phyloP scores from a whole-genome alignment of 2,329 filamentous ascomycete species.

The Byssochlamys sp. region DNA sequence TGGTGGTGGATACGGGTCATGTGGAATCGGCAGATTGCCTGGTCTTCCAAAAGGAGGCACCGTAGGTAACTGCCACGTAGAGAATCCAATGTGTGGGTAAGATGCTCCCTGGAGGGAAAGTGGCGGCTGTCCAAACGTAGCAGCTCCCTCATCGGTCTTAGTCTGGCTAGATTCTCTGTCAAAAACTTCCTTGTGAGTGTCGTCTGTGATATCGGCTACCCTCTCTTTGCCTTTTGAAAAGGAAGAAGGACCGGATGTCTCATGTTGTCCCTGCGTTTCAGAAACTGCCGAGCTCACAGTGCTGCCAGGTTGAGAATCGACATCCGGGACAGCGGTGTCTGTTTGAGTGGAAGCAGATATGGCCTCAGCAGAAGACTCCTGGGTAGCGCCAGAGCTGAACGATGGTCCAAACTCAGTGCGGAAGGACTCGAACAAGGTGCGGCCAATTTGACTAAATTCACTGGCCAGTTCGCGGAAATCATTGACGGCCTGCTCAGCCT shows the following conservation, averaged over 20 bases:
- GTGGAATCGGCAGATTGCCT: not conserved
- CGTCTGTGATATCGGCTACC: not conserved
- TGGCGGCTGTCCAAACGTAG: not conserved
- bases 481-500: conserved; percentile 28
- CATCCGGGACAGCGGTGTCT: not conserved
- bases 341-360: not conserved
- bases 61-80: not conserved
- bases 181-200: not conserved
- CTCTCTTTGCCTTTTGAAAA: not conserved
- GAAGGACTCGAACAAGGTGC: conserved; percentile 29
- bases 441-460: conserved; percentile 32
- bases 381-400: conserved; percentile 4
- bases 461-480: conserved; percentile 31
- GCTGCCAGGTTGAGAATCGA: not conserved
- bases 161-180: not conserved
- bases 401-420: conserved; percentile 24
- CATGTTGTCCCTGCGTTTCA: not conserved
- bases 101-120: not conserved
- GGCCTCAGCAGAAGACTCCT: conserved; percentile 3
- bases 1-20: not conserved
- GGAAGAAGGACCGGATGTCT: not conserved
- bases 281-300: not conserved
- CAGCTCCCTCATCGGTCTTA: not conserved
- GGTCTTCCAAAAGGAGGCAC: not conserved
- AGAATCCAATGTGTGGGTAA: not conserved